Conservation (phyloP, 495 filamentous ascomycete species). For the Podospora tetraspora region DNA sequence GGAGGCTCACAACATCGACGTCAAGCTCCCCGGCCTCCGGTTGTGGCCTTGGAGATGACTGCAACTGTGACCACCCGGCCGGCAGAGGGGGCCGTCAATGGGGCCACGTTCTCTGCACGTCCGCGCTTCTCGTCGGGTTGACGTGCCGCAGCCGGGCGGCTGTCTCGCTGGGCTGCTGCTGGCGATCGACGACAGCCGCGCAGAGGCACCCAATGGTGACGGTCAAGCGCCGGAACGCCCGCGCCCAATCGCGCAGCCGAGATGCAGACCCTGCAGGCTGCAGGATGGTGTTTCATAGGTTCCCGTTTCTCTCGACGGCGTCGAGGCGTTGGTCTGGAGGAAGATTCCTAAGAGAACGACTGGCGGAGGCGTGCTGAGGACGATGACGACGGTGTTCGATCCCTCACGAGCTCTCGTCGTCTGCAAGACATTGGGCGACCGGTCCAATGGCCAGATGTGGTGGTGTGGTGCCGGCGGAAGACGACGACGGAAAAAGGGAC, state of each 20-base stretch:
- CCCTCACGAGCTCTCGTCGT: background rate
- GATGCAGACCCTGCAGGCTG: background rate
- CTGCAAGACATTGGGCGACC: background rate
- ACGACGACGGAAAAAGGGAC: background rate
- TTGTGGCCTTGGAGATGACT: background rate
- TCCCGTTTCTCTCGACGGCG: background rate
- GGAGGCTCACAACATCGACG: background rate
- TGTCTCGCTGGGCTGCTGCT: constrained; percentile 4
- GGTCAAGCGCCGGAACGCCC: constrained; percentile 10
- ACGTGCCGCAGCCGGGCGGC: constrained; percentile 1
- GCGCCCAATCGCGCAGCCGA: background rate
- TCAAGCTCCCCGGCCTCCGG: background rate
- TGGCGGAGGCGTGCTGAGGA: background rate
- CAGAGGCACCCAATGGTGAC: background rate
- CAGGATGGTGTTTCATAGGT: background rate
- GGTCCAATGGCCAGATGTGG: background rate
- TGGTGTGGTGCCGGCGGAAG: background rate
- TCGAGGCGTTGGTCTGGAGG: background rate
- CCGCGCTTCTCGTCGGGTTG: background rate
- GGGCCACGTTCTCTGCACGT: constrained; percentile 15
- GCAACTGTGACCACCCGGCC: background rate
- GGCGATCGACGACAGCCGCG: constrained; percentile 5
- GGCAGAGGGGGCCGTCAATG: constrained; percentile 1
- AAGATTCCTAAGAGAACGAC: background rate
- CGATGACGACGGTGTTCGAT: background rate